Evolutionary conservation across 306 rosid genomes (phyloP), one percentile per base, ranked within the genome.

Genomic region (Abrus pulchellus): DNA sequence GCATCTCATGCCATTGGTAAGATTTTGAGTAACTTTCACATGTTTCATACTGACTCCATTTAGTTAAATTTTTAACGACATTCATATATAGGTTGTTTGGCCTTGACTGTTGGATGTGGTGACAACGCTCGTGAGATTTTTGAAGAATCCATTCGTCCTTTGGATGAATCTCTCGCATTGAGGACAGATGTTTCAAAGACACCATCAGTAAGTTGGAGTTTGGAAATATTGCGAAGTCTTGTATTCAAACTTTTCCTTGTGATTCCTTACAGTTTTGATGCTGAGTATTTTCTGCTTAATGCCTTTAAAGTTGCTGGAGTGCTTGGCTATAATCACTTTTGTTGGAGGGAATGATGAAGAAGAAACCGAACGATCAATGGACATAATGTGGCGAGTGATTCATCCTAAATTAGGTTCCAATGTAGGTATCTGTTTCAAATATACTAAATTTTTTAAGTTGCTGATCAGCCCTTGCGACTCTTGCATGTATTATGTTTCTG

Each of bases 341-440:
- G 89, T 93, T 76, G 98, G 99, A 55, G 98, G 96, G 40, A 88
- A 43, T 69, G 96, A 90, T 82, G 84, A 87, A 72, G 98, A 95
- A 82, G 94, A 91, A 85, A 93, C 95, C 61, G 96, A 95, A 68
- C 82, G 67, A 38, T 95, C 98, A 41, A 90, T 90, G 97, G 97
- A 93, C 75, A 81, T 86, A 54, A 90, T 93, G 98, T 93, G 99
- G 99, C 98, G 92, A 83, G 89, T 93, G 52, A 91, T 93, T 84
- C 92, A 90, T 83, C 98, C 98, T 50, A 95, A 93, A 69, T 82
- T 86, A 77, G 89, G 88, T 57, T 83, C 96, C 70, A 93, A 95
- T 79, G 99, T 95, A 81, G 43, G 88, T 65, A 34, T 72, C 50
- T 74, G 34, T 68, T 74, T 67, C 13, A 52, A 75, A 71, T 29